Conservation (phyloP, 2,329 filamentous ascomycete species). For the Colletotrichum acutatum region DNA sequence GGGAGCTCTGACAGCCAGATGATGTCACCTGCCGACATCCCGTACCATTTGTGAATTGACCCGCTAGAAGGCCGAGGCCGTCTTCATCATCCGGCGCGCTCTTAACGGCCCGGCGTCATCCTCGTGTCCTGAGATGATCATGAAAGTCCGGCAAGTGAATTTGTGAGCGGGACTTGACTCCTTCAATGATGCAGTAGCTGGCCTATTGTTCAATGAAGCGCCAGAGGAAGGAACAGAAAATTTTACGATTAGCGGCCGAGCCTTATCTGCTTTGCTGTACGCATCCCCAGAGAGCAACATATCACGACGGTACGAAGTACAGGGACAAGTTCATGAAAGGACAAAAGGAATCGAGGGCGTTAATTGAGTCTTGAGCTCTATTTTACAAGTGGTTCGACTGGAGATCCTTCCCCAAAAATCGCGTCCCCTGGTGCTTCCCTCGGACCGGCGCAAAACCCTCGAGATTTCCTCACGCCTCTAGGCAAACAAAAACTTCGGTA, state of each 20-base stretch:
- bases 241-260: background rate
- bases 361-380: constrained; percentile 71
- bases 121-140: background rate
- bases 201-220: background rate
- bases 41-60: background rate
- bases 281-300: background rate
- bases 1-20: constrained; percentile 27
- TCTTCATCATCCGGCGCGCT: background rate
- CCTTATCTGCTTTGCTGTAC: too few relatives aligned
- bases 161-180: background rate
- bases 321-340: constrained; percentile 41
- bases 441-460: constrained; percentile 59
- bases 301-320: background rate
- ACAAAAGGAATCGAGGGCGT: constrained; percentile 72
- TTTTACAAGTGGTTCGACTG: constrained; percentile 70
- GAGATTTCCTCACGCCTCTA: constrained; percentile 57
- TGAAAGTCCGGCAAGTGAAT: background rate
- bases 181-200: background rate
- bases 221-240: too few relatives aligned
- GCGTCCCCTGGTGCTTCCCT: constrained; percentile 46
- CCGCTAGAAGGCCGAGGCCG: background rate
- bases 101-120: background rate
- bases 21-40: constrained; percentile 24
- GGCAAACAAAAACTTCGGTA: constrained; percentile 60
- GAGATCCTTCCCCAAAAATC: constrained; percentile 51